Evolutionary conservation across 2,329 filamentous ascomycete genomes (phyloP), one percentile per base, ranked within the genome.

Genomic region (Chaetoscypha palmicola): DNA sequence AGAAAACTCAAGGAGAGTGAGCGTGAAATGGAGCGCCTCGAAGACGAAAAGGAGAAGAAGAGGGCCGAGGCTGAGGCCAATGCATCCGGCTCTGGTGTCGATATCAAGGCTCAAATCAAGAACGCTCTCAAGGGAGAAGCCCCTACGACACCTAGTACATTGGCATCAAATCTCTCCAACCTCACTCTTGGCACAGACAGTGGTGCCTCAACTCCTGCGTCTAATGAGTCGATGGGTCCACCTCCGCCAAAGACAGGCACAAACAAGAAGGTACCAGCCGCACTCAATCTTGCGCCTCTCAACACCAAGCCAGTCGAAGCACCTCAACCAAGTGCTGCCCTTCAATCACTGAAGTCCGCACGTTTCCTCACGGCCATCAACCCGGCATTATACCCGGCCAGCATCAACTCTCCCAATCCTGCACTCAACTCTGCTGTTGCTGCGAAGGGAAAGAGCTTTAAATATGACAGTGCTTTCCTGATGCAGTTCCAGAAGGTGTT

Each of bases 401-500:
- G 86, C 43, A 84, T 97, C 63, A 78, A 76, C 49, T 95, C 90
- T 20, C 92, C 92, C 5, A 97, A 96, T 67, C 88, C 91, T 9
- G 86, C 91, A 2, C 70, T 96, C 53, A 98, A 97, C 65, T 72
- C 77, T 31, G 84, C 84, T 12, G 84, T 87, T 21, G 74, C 78
- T 24, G 86, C 84, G 65, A 91, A 90, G 69, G 80, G 79, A 48
- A 84, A 81, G 64, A 83, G 80, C 32, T 94, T 94, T 72, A 90
- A 94, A 65, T 98, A 98, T 66, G 89, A 97, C 68, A 86, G 90
- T 59, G 83, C 84, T 58, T 98, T 98, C 73, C 71, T 98, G 68
- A 74, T 98, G 22, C 92, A 98, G 63, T 98, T 98, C 74, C 87
- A 96, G 69, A 79, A 79, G 57, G 88, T 95, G 16, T 98, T 96